Conservation (phyloP, 805 yeast species). For the Candida methanosorbosa region DNA sequence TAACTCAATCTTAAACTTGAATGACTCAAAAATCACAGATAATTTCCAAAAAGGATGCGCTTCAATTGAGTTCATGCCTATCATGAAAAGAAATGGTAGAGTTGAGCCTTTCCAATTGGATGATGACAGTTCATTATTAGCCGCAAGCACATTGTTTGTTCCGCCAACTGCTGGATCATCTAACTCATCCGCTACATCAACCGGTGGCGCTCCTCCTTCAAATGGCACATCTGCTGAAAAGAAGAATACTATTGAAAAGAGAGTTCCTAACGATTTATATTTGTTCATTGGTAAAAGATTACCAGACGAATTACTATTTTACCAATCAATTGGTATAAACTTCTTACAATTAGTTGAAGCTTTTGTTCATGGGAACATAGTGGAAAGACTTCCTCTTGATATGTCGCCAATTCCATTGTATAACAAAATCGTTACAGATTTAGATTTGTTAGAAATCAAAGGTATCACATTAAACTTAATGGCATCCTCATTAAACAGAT, state of each 20-base stretch:
- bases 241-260: constrained; percentile 12
- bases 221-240: constrained; percentile 7
- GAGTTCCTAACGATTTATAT: constrained; percentile 71
- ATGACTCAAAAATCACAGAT: constrained; percentile 34
- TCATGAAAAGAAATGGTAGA: constrained; percentile 57
- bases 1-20: constrained; percentile 36
- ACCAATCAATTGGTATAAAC: constrained; percentile 69
- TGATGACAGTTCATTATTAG: constrained; percentile 11
- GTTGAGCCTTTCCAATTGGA: constrained; percentile 43
- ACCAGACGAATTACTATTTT: constrained; percentile 80
- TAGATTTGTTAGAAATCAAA: constrained; percentile 38
- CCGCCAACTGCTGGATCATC: constrained; percentile 6
- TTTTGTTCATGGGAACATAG: constrained; percentile 51
- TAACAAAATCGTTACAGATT: constrained; percentile 40
- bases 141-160: constrained; percentile 4
- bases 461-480: constrained; percentile 59
- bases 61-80: constrained; percentile 64
- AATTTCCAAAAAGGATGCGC: constrained; percentile 61
- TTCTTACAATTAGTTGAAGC: constrained; percentile 58
- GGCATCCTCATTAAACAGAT: constrained; percentile 70
- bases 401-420: constrained; percentile 50
- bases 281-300: constrained; percentile 76
- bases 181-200: constrained; percentile 4
- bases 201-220: constrained; percentile 4
- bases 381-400: constrained; percentile 61